Base-by-base conservation (phyloP, 2,329 filamentous ascomycete genomes). In the Colletotrichum zoysiae region DNA sequence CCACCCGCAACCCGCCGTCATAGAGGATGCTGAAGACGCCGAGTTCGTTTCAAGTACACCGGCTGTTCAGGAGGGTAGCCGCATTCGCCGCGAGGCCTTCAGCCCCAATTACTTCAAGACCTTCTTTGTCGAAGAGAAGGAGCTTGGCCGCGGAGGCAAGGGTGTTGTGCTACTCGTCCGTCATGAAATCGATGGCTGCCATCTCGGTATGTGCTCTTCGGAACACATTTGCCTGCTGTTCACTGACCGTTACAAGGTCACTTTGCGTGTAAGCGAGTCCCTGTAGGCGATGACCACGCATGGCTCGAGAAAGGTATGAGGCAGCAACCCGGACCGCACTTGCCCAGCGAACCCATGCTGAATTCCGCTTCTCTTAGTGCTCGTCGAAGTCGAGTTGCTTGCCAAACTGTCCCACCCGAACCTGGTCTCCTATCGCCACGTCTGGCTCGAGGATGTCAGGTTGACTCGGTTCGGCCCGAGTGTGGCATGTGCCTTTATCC, bases 191-290 rank as follows among this genome's bases (percentile, higher is more conserved):
- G 96, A 98, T 80, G 92, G 94, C 30, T 95, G 97, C 56, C 89
- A 91, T 42, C 86, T 99, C 1, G 96, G 81, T 78, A 71, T 46
- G 75, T 12, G 2, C 67, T 51, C 20, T 26, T 16, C 26, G 12
- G 16, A 16, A 46, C 12, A 8, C 11, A 57, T 12, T 38, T 5
- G 2, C 16, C 16, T 8, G n/a, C 12, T 8, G 40, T 48, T 50
- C 50, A 35, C 77, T 79, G 53, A 60, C 58, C 23, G 12, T 30
- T 35, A 9, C 53, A 30, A 77, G 77, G 96, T 1, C 89, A 96
- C 74, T 99, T 97, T 81, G 96, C 96, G 16, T 99, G 96, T 86
- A 99, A 99, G 82, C 90, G 97, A 57, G 95, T 99, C 0, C 97
- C 96, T 0, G 96, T 99, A 4, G 93, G 96, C 18, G 93, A 99